phyloP scores from a whole-genome alignment of 129 eudicot genomes.

The Heracleum sosnowskyi region DNA sequence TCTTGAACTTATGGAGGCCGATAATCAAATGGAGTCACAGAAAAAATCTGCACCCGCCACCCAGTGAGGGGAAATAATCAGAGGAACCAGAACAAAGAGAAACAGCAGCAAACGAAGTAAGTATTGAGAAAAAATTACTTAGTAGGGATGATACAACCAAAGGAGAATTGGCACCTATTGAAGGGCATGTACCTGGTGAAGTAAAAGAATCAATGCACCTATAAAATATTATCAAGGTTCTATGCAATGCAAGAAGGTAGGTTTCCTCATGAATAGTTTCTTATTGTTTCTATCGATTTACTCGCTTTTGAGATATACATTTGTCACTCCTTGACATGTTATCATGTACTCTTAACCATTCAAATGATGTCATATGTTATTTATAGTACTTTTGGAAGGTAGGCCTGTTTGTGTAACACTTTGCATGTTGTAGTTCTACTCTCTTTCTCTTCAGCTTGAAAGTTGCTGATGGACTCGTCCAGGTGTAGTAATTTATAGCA shows the following conservation, averaged over 20 bases:
- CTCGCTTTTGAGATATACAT: not conserved
- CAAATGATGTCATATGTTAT: not conserved
- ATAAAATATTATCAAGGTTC: not conserved
- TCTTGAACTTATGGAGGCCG: not conserved
- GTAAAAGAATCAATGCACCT: not conserved
- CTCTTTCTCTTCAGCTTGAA: not conserved
- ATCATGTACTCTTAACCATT: not conserved
- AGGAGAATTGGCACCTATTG: slow-evolving; percentile 1
- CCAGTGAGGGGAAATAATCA: not conserved
- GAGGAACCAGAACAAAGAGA: not conserved
- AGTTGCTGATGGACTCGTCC: not conserved
- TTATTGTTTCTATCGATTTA: not conserved
- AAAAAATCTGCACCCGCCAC: not conserved
- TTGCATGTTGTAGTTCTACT: not conserved
- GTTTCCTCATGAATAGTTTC: not conserved
- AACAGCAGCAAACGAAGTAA: not conserved
- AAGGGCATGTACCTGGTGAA: not conserved
- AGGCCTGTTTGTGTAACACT: not conserved
- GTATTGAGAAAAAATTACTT: not conserved
- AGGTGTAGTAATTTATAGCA: not conserved
- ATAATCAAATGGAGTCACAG: not conserved
- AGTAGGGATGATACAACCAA: not conserved
- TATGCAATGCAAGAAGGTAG: not conserved
- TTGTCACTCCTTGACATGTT: not conserved
- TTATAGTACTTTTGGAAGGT: not conserved